Conservation (phyloP, 2,329 filamentous ascomycete genomes). For the Ilyonectria mors-panacis region DNA sequence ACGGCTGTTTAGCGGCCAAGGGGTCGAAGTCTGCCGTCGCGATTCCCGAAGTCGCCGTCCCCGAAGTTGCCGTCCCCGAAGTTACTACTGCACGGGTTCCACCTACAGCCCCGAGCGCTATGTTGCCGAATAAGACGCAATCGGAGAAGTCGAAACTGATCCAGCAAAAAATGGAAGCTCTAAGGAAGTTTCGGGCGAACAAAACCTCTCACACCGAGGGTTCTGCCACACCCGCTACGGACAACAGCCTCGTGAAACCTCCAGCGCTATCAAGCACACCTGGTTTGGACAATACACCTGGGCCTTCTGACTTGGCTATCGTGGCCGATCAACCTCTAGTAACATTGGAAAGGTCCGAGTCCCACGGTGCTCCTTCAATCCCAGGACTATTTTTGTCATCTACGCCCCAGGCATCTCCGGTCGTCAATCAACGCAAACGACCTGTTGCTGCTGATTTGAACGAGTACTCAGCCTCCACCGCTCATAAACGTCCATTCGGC, state of each 20-base stretch:
- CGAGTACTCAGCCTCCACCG: conserved; percentile 60
- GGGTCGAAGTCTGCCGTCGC: conserved; percentile 64
- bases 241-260: conserved; percentile 1
- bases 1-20: conserved; percentile 80
- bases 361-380: conserved; percentile 47
- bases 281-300: conserved; percentile 11
- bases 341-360: conserved; percentile 29
- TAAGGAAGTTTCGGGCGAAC: conserved; percentile 70
- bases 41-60: conserved; percentile 30
- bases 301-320: conserved; percentile 9
- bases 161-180: conserved; percentile 83
- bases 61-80: conserved; percentile 23
- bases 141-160: conserved; percentile 81
- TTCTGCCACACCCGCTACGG: conserved; percentile 20
- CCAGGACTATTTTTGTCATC: conserved; percentile 56
- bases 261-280: background rate
- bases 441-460: conserved; percentile 80
- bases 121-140: conserved; percentile 52
- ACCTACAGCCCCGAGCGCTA: conserved; percentile 56
- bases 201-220: conserved; percentile 35
- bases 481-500: conserved; percentile 74
- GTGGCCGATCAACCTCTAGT: conserved; percentile 20
- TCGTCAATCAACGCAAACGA: conserved; percentile 52
- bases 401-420: conserved; percentile 42
- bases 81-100: conserved; percentile 1